Base-by-base conservation (phyloP, 1,284 basidiomycete genomes). In the Ustilago nuda region DNA sequence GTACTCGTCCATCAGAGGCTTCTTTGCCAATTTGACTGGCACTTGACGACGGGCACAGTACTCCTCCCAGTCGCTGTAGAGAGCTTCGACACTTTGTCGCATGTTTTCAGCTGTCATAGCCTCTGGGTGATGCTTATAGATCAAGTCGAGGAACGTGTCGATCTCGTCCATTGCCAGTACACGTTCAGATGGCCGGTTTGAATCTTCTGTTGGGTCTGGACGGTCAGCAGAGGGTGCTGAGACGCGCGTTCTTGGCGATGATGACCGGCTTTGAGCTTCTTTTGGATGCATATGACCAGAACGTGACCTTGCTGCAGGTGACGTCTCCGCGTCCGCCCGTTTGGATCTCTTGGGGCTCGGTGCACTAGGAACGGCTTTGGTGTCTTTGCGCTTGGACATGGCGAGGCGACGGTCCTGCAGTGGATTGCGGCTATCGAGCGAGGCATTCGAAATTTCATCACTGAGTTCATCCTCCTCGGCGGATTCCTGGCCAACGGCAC, bases 1-100 rank as follows among this genome's bases (percentile, higher is more conserved):
- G 19, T 67, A 77, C 37, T 77, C 75, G n/a, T 72, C 75, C 75
- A 77, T 73, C 27, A 77, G 67, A 6, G 75, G 64, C 58, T 73
- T 73, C 58, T 77, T 77, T 30, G 61, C 56, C 33, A 65, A 30
- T 33, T 50, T 51, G 32, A 68, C 62, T 12, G 64, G 57, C 3
- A 61, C 64, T 43, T 66, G 59, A 27, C 73, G 73, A 3, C 45
- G 64, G 3, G 71, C 51, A 27, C 75, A 77, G 37, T 32, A 70
- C 9, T 61, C 54, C 4, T 59, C 53, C 75, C 75, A 77, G 27
- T 77, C 75, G 12, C 13, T 33, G 17, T 77, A 71, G 11, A 77
- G 58, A 5, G 71, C 61, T 19, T 77, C 71, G 23, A 77, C 75
- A 52, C 75, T 77, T n/a, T 66, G 55, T 5, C 64, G 64, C 75